Evolutionary conservation across 768 basidiomycete genomes (phyloP).

Genomic region (Cubamyces sp.): DNA sequence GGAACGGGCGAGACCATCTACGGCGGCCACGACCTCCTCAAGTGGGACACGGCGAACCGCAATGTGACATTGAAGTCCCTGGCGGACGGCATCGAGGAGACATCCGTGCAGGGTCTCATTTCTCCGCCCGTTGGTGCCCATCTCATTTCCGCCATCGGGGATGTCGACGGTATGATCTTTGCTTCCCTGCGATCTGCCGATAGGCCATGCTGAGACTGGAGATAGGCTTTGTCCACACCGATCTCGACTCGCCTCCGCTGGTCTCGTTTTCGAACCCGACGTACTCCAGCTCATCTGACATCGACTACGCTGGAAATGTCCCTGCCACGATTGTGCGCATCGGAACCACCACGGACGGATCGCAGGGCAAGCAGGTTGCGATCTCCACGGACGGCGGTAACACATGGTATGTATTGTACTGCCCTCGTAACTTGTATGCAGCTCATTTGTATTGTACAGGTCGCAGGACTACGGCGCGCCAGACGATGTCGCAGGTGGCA

Average conservation of each 20-base stretch:
- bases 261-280: constrained; percentile 48
- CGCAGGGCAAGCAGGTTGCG: constrained; percentile 57
- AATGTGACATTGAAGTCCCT: constrained; percentile 63
- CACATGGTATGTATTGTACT: constrained; percentile 45
- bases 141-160: constrained; percentile 59
- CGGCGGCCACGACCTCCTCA: constrained; percentile 56
- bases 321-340: constrained; percentile 55
- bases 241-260: constrained; percentile 45
- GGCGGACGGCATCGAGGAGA: constrained; percentile 70
- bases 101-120: constrained; percentile 57
- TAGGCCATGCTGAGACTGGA: background rate
- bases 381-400: constrained; percentile 57
- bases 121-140: constrained; percentile 63
- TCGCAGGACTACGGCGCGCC: constrained; percentile 58
- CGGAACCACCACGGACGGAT: constrained; percentile 43
- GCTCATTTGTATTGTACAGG: constrained; percentile 32
- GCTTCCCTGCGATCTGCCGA: background rate
- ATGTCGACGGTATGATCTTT: constrained; percentile 49
- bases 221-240: constrained; percentile 52
- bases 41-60: constrained; percentile 60
- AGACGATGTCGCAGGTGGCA: constrained; percentile 42
- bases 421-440: background rate
- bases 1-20: constrained; percentile 71
- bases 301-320: constrained; percentile 58
- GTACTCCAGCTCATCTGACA: constrained; percentile 50